Base-by-base conservation (phyloP, 352 stramenopile genomes). In the Pythium sp. region DNA sequence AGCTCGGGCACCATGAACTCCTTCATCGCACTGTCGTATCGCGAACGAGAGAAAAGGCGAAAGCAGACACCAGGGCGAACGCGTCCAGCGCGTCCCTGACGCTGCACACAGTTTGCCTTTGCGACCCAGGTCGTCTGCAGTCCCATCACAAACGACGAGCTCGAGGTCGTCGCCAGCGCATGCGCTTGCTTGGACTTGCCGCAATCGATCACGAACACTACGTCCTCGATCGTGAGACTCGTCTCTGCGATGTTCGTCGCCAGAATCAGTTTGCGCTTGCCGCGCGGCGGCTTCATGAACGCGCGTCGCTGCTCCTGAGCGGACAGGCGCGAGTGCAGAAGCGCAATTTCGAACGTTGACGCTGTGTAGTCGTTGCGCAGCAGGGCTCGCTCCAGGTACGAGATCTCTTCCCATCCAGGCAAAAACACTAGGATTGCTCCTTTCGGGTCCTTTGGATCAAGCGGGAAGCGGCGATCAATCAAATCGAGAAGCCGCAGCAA, bases 191-290 rank as follows among this genome's bases (percentile, higher is more conserved):
- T 96, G 0, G 82, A 91, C 60, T 94, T 96, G 64, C 87, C 87
- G 53, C 79, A 93, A 58, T 96, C 88, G 46, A 96, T 84, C 5
- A 96, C 88, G 63, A 97, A 97, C 11, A 94, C 91, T 28, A 99
- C 93, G 65, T 96, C 88, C 41, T 98, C 93, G n/a, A 99, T 97
- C 14, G 97, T 99, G 4, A 99, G 77, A 71, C 90, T 98, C 14
- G 96, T 98, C 77, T 99, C 97, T 5, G 96, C 96, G 58, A 99
- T 98, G 70, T 98, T 99, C 0, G 97, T 99, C 5, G 92, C 81
- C 56, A 98, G 82, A 41, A 96, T 89, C 6, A 96, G 69, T 67
- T 96, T 94, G 58, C 85, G 78, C 63, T 89, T 88, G 28, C 83
- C 83, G 5, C 68, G 68, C 6, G 81, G 76, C 2, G 87, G 81